phyloP scores from a whole-genome alignment of 768 basidiomycete species.

The Galerina sulciceps region DNA sequence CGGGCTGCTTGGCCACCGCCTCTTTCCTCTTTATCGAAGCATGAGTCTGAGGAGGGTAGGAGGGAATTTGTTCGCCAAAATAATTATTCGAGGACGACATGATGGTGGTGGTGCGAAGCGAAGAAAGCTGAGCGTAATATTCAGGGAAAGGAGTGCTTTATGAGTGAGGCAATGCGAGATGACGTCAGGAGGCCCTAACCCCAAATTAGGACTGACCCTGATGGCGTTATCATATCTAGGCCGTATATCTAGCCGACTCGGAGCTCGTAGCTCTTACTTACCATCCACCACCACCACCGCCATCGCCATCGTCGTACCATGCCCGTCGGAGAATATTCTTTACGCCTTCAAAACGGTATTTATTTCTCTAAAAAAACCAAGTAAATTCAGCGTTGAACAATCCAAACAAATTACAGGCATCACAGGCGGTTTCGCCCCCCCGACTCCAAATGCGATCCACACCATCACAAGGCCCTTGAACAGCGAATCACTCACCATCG shows the following conservation, averaged over 20 bases:
- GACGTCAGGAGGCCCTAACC: constrained; percentile 13
- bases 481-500: constrained; percentile 44
- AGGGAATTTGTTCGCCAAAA: constrained; percentile 1
- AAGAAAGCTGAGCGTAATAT: neutral
- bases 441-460: constrained; percentile 61
- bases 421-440: constrained; percentile 74
- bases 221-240: constrained; percentile 25
- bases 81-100: constrained; percentile 10
- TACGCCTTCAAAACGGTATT: constrained; percentile 66
- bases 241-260: neutral
- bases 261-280: constrained; percentile 10
- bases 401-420: constrained; percentile 54
- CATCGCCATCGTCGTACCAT: constrained; percentile 24
- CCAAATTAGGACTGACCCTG: neutral
- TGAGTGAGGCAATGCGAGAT: neutral
- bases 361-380: neutral
- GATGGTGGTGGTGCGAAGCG: constrained; percentile 11
- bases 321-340: constrained; percentile 58
- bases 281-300: constrained; percentile 13
- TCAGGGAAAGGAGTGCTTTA: neutral
- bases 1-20: constrained; percentile 18
- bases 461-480: constrained; percentile 46
- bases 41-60: constrained; percentile 15
- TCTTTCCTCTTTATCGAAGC: neutral
- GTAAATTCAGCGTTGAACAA: neutral